phyloP scores from a whole-genome alignment of 1,284 basidiomycete genomes.

The Apiotrichum sp. region DNA sequence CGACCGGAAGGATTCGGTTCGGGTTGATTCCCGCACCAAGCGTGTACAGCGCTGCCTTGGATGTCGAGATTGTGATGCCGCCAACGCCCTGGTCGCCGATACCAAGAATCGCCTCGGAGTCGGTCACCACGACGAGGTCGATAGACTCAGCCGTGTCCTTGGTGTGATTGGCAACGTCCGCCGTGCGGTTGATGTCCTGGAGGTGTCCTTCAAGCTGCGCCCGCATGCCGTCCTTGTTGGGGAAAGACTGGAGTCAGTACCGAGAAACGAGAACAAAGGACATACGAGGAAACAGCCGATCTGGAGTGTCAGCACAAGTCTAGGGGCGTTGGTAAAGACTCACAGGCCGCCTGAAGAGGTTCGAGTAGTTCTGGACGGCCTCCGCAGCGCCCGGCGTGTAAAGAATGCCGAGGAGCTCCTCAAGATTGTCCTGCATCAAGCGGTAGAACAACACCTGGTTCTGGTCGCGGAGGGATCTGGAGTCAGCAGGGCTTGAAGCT shows the following conservation, averaged over 20 bases:
- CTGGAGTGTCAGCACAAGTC: conserved; percentile 7
- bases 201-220: conserved; percentile 47
- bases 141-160: conserved; percentile 55
- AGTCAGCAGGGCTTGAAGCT: background rate
- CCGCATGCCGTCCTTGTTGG: conserved; percentile 61
- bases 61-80: conserved; percentile 61
- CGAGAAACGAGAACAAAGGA: conserved; percentile 8
- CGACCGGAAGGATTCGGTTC: conserved; percentile 56
- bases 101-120: conserved; percentile 74
- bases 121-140: conserved; percentile 70
- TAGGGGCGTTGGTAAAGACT: conserved; percentile 49
- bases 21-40: conserved; percentile 78
- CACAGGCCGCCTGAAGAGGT: conserved; percentile 65
- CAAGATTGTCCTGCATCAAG: conserved; percentile 60
- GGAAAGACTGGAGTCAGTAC: conserved; percentile 48
- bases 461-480: conserved; percentile 49
- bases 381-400: conserved; percentile 54
- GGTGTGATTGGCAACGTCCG: conserved; percentile 63
- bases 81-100: conserved; percentile 45
- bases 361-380: conserved; percentile 67
- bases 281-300: conserved; percentile 20
- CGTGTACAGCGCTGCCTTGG: conserved; percentile 80
- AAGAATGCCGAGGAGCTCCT: conserved; percentile 56
- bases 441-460: conserved; percentile 69
- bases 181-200: conserved; percentile 49